phyloP scores from a whole-genome alignment of 2,329 filamentous ascomycete species.

The Colletotrichum aenigma region DNA sequence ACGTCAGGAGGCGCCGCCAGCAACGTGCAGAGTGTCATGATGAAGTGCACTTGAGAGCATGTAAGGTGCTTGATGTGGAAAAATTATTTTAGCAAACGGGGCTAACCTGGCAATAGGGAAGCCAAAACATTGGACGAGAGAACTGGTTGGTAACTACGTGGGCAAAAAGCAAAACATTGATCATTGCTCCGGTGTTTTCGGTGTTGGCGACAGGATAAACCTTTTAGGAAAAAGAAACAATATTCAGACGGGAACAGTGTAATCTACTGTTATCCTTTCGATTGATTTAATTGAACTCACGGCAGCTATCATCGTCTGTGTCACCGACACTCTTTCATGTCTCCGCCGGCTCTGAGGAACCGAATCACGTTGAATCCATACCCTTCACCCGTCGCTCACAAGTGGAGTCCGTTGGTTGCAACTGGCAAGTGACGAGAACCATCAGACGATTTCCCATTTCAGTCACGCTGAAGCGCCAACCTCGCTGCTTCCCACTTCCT shows the following conservation, averaged over 20 bases:
- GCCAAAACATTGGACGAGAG: neutral
- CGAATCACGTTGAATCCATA: neutral
- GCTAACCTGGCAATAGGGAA: neutral
- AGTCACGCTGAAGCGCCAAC: neutral
- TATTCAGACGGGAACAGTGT: neutral
- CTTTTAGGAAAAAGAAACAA: neutral
- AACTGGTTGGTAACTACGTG: neutral
- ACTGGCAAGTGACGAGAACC: neutral
- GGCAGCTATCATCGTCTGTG: neutral
- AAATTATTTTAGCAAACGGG: neutral
- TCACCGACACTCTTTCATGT: neutral
- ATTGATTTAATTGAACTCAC: neutral
- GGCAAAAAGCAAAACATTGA: neutral
- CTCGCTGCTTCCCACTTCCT: neutral
- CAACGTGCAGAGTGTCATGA: neutral
- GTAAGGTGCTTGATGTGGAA: neutral
- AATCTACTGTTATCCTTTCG: neutral
- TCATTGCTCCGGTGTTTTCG: neutral
- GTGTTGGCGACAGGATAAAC: neutral
- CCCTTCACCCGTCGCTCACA: neutral
- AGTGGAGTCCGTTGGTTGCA: neutral
- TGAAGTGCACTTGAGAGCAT: neutral
- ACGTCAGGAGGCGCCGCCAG: neutral
- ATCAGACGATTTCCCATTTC: neutral
- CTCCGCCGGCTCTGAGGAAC: neutral